These are phyloP conservation scores for Mycena floridula DNA, from an alignment of 768 basidiomycete species.

Conservation along the genomic window DNA sequence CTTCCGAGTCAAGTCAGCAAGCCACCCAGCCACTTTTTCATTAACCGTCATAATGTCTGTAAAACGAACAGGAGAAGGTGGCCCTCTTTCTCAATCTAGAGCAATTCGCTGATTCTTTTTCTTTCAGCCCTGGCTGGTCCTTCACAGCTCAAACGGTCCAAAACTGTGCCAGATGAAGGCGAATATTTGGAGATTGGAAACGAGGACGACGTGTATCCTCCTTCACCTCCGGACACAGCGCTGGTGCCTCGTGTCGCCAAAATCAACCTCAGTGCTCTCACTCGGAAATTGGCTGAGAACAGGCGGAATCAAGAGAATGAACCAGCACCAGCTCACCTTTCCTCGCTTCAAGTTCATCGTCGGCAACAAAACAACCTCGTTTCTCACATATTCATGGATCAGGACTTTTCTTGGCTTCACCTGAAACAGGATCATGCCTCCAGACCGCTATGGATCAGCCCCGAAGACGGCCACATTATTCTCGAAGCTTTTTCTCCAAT, in stretches of 20 bases:
- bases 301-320: constrained; percentile 41
- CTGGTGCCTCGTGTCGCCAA: constrained; percentile 67
- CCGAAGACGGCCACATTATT: constrained; percentile 88
- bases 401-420: constrained; percentile 82
- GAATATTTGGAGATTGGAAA: background rate
- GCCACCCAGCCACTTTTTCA: background rate
- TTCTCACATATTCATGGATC: constrained; percentile 78
- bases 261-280: constrained; percentile 84
- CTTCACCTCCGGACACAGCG: constrained; percentile 32
- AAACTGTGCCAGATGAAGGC: background rate
- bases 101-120: background rate
- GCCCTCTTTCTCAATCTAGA: background rate
- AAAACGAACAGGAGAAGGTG: constrained; percentile 36
- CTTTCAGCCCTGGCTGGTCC: constrained; percentile 13
- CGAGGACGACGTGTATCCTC: background rate
- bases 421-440: constrained; percentile 89
- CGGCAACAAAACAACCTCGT: constrained; percentile 71
- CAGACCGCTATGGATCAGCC: constrained; percentile 94
- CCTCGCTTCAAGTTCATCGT: constrained; percentile 58
- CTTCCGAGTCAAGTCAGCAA: too few relatives aligned
- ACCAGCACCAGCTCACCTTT: constrained; percentile 29
- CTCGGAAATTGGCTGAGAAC: constrained; percentile 69
- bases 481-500: constrained; percentile 97
- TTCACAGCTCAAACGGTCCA: constrained; percentile 33
- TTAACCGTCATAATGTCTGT: constrained; percentile 21